A percentile compares a stretch with the other conserved stretches of the same genome.
These are phyloP conservation scores for Lophiostoma macrostomum DNA, from an alignment of 495 filamentous ascomycete species.

Conservation along the genomic window DNA sequence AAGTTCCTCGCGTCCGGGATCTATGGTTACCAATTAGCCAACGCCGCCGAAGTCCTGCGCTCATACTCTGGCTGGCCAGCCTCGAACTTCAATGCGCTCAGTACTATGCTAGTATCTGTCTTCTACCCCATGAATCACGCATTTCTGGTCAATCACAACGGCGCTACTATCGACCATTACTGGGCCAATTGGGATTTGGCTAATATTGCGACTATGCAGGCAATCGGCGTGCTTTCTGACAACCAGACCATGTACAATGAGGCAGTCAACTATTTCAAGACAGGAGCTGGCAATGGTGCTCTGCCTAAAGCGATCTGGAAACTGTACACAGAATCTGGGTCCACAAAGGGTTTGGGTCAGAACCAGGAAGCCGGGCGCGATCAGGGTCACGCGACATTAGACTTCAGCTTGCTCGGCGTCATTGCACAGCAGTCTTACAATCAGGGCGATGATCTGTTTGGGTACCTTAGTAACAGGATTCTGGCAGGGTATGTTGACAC, in stretches of 20 bases:
- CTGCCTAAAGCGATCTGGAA: constrained; percentile 34
- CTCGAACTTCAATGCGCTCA: constrained; percentile 35
- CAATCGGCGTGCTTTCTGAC: constrained; percentile 45
- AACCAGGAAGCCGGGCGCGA: not conserved
- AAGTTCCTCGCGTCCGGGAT: constrained; percentile 45
- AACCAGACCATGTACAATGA: constrained; percentile 44
- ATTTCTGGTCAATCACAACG: constrained; percentile 41
- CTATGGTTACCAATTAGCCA: constrained; percentile 50
- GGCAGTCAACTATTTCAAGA: constrained; percentile 42
- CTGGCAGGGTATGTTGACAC: too few relatives aligned
- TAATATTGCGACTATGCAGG: constrained; percentile 43
- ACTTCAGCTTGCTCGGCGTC: constrained; percentile 42
- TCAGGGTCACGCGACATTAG: constrained; percentile 32
- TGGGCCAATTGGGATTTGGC: constrained; percentile 51
- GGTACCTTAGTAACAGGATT: too few relatives aligned
- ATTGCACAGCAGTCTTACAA: constrained; percentile 46
- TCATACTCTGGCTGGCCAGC: constrained; percentile 41
- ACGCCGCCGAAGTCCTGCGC: constrained; percentile 47
- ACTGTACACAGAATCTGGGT: not conserved
- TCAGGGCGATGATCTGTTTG: constrained; percentile 45
- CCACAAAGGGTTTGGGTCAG: not conserved
- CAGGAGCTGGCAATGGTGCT: constrained; percentile 42
- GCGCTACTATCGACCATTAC: constrained; percentile 41
- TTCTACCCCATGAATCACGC: constrained; percentile 27
- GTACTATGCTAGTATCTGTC: constrained; percentile 19